Conservation (phyloP, 2,329 filamentous ascomycete species). For the Diplodia sapinea region DNA sequence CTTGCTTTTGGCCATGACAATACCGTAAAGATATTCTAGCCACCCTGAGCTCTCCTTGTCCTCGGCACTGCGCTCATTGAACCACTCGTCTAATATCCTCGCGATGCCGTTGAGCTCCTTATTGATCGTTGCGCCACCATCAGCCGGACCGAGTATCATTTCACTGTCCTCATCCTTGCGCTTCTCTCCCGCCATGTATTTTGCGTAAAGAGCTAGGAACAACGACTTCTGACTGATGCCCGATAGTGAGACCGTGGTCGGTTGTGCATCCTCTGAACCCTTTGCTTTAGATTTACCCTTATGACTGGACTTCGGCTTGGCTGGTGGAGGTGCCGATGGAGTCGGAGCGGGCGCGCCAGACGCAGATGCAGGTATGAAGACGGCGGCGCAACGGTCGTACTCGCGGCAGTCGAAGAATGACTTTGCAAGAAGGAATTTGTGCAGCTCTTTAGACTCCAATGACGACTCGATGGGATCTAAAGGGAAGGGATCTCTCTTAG, state of each 20-base stretch:
- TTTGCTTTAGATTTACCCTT: conserved; percentile 66
- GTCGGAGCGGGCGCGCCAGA: conserved; percentile 65
- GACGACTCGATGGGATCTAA: conserved; percentile 74
- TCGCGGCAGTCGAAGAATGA: conserved; percentile 95
- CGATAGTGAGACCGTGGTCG: conserved; percentile 47
- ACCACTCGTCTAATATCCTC: conserved; percentile 79
- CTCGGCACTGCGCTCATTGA: conserved; percentile 66
- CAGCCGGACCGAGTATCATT: conserved; percentile 93
- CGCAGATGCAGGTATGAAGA: conserved; percentile 82
- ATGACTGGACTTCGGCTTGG: conserved; percentile 45
- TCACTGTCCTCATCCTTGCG: conserved; percentile 95
- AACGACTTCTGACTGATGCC: conserved; percentile 85
- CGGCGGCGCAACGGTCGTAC: conserved; percentile 88
- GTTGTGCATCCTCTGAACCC: conserved; percentile 42
- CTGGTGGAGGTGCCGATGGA: conserved; percentile 40
- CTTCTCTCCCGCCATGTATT: conserved; percentile 92
- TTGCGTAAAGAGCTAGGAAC: conserved; percentile 90
- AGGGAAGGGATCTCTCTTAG: conserved; percentile 46
- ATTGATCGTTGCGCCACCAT: conserved; percentile 83
- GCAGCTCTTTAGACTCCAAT: conserved; percentile 78
- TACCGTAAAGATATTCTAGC: conserved; percentile 91
- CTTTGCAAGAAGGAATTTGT: conserved; percentile 88
- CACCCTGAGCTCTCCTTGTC: conserved; percentile 78
- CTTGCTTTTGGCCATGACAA: conserved; percentile 87
- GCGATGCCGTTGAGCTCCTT: conserved; percentile 81